Conservation (phyloP, 148 eudicot genomes). For the Rhododendron griersonianum region DNA sequence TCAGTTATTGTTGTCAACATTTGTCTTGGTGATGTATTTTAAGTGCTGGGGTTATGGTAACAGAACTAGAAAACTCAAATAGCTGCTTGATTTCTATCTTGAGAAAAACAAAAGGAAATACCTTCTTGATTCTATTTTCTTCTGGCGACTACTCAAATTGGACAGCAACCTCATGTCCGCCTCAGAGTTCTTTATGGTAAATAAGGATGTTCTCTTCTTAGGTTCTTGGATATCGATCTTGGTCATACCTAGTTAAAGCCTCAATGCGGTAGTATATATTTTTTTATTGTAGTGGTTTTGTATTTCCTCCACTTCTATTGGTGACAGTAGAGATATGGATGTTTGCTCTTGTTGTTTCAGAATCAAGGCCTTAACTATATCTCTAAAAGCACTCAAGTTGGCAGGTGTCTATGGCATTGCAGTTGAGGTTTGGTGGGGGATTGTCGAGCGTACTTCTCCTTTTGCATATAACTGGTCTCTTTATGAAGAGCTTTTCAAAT, state of each 20-base stretch:
- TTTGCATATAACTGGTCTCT: constrained; percentile 52
- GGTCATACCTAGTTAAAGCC: background rate
- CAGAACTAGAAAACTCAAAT: background rate
- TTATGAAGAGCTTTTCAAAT: constrained; percentile 49
- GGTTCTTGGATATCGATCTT: background rate
- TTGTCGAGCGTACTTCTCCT: constrained; percentile 54
- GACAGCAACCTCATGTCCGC: background rate
- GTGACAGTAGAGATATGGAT: constrained; percentile 9
- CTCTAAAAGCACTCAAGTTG: constrained; percentile 60
- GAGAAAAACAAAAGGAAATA: background rate
- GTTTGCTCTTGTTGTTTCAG: constrained; percentile 29
- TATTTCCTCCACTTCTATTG: constrained; percentile 4
- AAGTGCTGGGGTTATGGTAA: background rate
- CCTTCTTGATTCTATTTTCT: background rate
- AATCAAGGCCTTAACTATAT: constrained; percentile 51
- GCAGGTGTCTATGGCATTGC: constrained; percentile 70
- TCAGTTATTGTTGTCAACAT: background rate
- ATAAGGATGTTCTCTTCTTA: background rate
- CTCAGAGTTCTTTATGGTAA: background rate
- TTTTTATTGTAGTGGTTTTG: background rate
- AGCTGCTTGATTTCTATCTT: background rate
- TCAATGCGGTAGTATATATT: background rate
- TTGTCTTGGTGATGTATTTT: background rate
- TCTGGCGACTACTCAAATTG: background rate
- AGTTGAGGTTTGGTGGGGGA: constrained; percentile 78